Evolutionary conservation across 2,329 filamentous ascomycete species (phyloP), one percentile per base, ranked within the genome.

Genomic region (Hymenoscyphus fraxineus): DNA sequence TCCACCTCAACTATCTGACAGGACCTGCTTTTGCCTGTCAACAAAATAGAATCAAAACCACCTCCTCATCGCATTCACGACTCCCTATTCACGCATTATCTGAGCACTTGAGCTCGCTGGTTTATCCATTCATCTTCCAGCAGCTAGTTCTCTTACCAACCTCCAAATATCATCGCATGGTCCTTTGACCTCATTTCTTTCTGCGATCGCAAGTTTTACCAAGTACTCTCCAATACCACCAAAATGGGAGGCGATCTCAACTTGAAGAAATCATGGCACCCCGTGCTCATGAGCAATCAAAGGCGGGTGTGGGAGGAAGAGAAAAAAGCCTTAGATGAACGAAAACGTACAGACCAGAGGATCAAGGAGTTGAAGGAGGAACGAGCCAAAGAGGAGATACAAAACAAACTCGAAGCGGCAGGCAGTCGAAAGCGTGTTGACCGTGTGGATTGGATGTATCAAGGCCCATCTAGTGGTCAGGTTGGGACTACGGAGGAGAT

Each of bases 371-470:
- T 96, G 69, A 92, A 93, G 70, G 93, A 98, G 76, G 96, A 99
- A 80, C 88, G 93, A 58, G 88, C 91, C 58, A 91, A 97, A 70
- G 92, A 97, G 77, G 93, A 98, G 76, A 86, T 98, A 0, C 91
- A 97, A 77, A 86, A 88, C 61, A 85, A 98, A 70, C 92, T 97
- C 64, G 95, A 97, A 78, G 88, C 90, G 2, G 90, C 93, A 0
- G 95, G 95, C 44, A 93, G 93, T 63, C 87, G 85, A 72, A 93
- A 92, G 74, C 85, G 89, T 61, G 80, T 90, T 38, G 89, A 94
- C 72, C 88, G 93, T 41, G 94, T 99, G 32, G 95, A 98, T 73
- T 99, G 95, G 92, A 97, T 99, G 92, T 99, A 99, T 78, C 87
- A 90, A 71, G 94, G 94, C 1, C 93, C 95, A 7, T 90, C 89